Percentiles rank a stretch among this genome's conserved stretches.
phyloP scores from a whole-genome alignment of 768 basidiomycete genomes.

The Boletus eberwhitei region DNA sequence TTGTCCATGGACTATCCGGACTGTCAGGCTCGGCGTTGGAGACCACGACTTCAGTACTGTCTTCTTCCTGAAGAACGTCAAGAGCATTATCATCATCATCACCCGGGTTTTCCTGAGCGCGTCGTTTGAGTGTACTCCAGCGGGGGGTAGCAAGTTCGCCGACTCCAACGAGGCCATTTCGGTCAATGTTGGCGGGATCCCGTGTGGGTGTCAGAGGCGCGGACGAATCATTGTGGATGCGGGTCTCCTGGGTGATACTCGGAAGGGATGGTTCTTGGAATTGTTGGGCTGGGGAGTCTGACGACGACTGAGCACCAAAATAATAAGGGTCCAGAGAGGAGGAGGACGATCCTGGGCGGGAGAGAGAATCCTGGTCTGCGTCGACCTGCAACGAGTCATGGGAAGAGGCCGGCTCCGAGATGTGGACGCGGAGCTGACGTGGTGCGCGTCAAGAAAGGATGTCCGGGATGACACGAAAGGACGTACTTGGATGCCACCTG shows the following conservation, averaged over 20 bases:
- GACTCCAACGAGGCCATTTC: conserved; percentile 85
- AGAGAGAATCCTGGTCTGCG: conserved; percentile 41
- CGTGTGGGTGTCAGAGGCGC: conserved; percentile 70
- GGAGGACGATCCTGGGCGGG: conserved; percentile 70
- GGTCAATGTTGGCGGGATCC: conserved; percentile 79
- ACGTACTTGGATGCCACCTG: conserved; percentile 14
- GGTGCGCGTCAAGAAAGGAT: conserved; percentile 1
- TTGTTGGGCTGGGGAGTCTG: conserved; percentile 54
- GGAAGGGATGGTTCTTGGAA: conserved; percentile 27
- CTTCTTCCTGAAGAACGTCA: conserved; percentile 29
- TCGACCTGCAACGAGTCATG: conserved; percentile 35
- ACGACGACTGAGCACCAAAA: conserved; percentile 68
- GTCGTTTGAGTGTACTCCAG: conserved; percentile 64
- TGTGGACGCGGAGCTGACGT: conserved; percentile 44
- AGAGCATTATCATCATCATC: conserved; percentile 43
- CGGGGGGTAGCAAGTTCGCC: conserved; percentile 97
- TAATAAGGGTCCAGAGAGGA: conserved; percentile 89
- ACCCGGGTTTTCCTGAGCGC: conserved; percentile 30
- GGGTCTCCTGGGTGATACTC: conserved; percentile 63
- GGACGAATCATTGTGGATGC: conserved; percentile 47
- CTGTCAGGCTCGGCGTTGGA: conserved; percentile 45
- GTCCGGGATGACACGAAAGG: background rate
- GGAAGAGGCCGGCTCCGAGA: conserved; percentile 41
- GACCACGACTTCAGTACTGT: conserved; percentile 27
- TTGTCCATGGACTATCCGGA: conserved; percentile 85